Percentiles rank a stretch among this genome's conserved stretches.
Evolutionary conservation across 2,329 filamentous ascomycete species (phyloP).

Genomic region (Apiospora aurea): DNA sequence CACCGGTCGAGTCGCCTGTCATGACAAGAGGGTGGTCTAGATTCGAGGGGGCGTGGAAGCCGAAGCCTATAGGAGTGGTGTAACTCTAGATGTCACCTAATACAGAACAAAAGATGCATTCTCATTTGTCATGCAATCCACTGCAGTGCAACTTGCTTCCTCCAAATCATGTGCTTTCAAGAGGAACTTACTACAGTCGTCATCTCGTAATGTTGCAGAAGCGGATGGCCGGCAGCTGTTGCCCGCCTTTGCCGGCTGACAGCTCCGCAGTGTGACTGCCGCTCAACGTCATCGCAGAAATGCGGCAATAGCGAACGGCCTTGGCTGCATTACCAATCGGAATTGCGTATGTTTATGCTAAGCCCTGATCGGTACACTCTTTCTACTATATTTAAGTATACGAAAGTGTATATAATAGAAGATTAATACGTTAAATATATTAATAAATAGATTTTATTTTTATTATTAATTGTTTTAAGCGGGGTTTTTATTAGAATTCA

Average conservation of each 20-base stretch:
- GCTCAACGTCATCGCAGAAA: not conserved
- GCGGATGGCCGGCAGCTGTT: not conserved
- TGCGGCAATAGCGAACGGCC: slow-evolving; percentile 5
- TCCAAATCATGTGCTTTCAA: not conserved
- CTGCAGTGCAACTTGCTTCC: not conserved
- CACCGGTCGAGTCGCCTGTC: slow-evolving; percentile 28
- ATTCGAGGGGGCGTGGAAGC: slow-evolving; percentile 61
- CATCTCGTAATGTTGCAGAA: not conserved
- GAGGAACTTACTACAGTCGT: not conserved
- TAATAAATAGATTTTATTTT: no score
- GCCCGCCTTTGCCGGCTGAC: not conserved
- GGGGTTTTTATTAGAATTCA: no score
- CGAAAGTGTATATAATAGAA: no score
- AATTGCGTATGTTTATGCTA: not conserved
- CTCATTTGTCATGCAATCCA: not conserved
- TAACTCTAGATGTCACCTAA: not conserved
- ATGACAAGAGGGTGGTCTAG: slow-evolving; percentile 53
- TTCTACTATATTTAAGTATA: no score
- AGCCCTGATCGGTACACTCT: no score
- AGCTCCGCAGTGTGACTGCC: slow-evolving; percentile 10
- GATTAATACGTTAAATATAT: no score
- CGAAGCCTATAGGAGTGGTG: slow-evolving; percentile 64
- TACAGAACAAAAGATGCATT: not conserved
- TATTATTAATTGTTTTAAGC: no score
- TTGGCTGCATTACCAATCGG: slow-evolving; percentile 7